Evolutionary conservation across 306 rosid genomes (phyloP), one percentile per base, ranked within the genome.

Genomic region (Alnus rubra): DNA sequence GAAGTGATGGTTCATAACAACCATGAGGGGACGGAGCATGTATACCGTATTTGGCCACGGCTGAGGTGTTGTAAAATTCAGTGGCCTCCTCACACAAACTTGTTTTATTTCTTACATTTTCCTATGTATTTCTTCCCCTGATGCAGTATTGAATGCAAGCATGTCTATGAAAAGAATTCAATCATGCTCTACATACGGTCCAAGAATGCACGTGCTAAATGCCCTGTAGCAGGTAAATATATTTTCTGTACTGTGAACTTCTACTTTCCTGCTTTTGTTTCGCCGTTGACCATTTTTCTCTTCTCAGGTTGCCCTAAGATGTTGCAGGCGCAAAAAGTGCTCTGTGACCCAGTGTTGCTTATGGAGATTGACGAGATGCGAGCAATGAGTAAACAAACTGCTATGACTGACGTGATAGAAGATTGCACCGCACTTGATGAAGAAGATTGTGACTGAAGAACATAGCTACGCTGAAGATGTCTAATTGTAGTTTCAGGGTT

Each of bases 311-410:
- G 97, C 79, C 97, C 95, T 3, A 87, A 77, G 87, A 74, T 75
- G 14, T 74, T 94, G 92, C 77, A 64, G 55, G 82, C 55, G 28
- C 85, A 69, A 39, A 85, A 78, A 64, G 76, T 91, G 80, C 69
- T 81, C 69, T 55, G 84, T 16, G 97, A 94, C 82, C 90, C 97
- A 2, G 71, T 89, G 56, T 76, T 94, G 73, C 82, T 31, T 2
- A 59, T 86, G 23, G 98, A 92, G 55, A 91, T 94, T 35, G 97
- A 92, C 23, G 97, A 92, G 82, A 15, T 91, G 88, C 89, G 91
- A 45, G 73, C 72, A 75, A 76, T n/a, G 89, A 79, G 58, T 52
- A 84, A 80, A 71, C 84, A 85, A 73, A 87, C 86, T 58, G 80
- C 44, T 2, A 48, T 45, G 58, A 77, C 81, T 28, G 53, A 80